phyloP scores from a whole-genome alignment of 306 rosid genomes.

The Mucuna pruriens region DNA sequence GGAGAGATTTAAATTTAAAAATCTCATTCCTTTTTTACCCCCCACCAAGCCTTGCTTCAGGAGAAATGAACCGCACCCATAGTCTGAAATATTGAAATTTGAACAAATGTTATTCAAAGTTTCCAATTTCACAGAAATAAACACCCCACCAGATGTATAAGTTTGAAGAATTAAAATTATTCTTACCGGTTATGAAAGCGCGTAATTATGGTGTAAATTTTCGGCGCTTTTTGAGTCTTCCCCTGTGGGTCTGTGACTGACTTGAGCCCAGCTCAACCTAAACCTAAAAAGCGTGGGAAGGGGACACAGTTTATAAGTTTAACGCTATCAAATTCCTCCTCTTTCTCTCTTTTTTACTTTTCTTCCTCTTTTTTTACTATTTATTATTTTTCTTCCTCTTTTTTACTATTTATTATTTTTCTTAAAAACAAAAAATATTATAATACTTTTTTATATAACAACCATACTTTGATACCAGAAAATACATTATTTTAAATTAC shows the following conservation, averaged over 20 bases:
- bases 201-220: background rate
- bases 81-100: conserved; percentile 46
- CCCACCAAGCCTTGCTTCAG: background rate
- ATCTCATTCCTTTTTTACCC: conserved; percentile 44
- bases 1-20: conserved; percentile 25
- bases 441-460: too few relatives aligned
- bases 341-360: background rate
- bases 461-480: too few relatives aligned
- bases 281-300: conserved; percentile 5
- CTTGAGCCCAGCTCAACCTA: background rate
- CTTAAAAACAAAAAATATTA: too few relatives aligned
- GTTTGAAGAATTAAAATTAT: background rate
- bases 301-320: conserved; percentile 12
- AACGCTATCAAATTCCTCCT: conserved; percentile 15
- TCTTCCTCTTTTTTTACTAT: background rate
- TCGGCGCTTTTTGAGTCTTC: background rate
- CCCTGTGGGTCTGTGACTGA: background rate
- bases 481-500: too few relatives aligned
- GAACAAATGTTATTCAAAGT: conserved; percentile 26
- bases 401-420: too few relatives aligned
- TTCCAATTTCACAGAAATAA: background rate
- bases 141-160: background rate
- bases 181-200: conserved; percentile 24
- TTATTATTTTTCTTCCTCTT: too few relatives aligned
- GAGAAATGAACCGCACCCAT: conserved; percentile 30